Base-by-base conservation (phyloP, 495 filamentous ascomycete genomes). In the Penicillium samsonianum region DNA sequence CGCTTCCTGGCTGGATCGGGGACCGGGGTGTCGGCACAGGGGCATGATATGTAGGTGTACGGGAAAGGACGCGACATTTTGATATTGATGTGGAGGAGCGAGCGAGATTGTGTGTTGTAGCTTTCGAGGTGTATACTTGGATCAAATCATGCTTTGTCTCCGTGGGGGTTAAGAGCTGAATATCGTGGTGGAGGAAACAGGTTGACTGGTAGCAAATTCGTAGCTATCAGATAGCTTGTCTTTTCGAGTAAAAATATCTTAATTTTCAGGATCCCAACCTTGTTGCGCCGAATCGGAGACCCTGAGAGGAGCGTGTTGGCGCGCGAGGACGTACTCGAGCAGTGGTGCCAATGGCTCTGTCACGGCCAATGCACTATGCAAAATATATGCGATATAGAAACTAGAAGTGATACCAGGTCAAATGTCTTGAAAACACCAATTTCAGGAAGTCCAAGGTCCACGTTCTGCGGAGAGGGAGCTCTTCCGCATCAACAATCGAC, bases 21-120 rank as follows among this genome's bases (percentile, higher is more conserved):
- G 14, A 79, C 70, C 20, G 78, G 69, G 12, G 67, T 75, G 26
- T 95, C 87, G 53, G 86, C 85, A 73, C 94, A 98, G 43, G 93
- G 91, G 69, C 94, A 98, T 62, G 91, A 88, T 65, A 97, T 90
- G 73, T 89, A 92, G 35, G 89, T 90, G 76, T 95, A 96, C 14
- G 94, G 94, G 62, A 88, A 92, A 30, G 85, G 80, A 31, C 84
- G 81, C 26, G 88, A 84, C 90, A 93, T 94, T 22, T 8, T 59
- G 50, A 25, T 53, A 17, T 42, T 35, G 37, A 22, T 1, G 20
- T 12, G n/a, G 20, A 17, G 23, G 22, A 26, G 30, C 25, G 25
- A 19, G 45, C 25, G 33, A 22, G 23, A 30, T 31, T 20, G 43
- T 41, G 30, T 23, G 41, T 42, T 20, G 28, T 31, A 20, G 38